Percentiles rank a stretch among this genome's conserved stretches.
Evolutionary conservation across 352 stramenopile species (phyloP).

Genomic region (Globisporangium apiculatum): DNA sequence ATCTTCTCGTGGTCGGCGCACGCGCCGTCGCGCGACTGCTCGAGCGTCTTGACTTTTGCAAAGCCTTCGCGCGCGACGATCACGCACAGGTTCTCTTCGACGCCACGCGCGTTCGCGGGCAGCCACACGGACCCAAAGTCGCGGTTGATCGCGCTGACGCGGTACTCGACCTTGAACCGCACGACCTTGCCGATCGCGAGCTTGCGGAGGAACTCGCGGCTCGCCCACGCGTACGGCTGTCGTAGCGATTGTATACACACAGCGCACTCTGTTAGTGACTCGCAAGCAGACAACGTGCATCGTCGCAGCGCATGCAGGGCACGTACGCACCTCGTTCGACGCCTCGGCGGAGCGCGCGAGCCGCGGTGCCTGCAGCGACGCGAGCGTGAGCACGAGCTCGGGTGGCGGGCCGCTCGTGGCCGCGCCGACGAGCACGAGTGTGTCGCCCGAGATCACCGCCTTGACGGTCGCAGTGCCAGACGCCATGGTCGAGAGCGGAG

Average conservation of each 20-base stretch:
- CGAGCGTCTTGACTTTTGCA: conserved; percentile 73
- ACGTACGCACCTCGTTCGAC: conserved; percentile 36
- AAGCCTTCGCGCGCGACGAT: conserved; percentile 80
- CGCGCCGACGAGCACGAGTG: conserved; percentile 93
- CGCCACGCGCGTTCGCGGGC: conserved; percentile 42
- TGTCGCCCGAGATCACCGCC: conserved; percentile 96
- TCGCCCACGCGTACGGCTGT: conserved; percentile 92
- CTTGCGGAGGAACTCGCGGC: conserved; percentile 94
- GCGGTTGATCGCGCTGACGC: conserved; percentile 67
- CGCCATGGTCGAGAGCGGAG: conserved; percentile 33
- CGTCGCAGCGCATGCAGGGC: background rate
- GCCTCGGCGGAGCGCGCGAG: conserved; percentile 70
- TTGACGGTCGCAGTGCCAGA: conserved; percentile 93
- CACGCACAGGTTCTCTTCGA: conserved; percentile 81
- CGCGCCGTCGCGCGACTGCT: conserved; percentile 66
- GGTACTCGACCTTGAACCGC: conserved; percentile 94
- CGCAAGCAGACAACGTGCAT: background rate
- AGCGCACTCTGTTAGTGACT: background rate
- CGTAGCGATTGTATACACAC: conserved; percentile 21
- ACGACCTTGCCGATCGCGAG: conserved; percentile 95
- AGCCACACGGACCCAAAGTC: conserved; percentile 83
- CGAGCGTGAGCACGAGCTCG: conserved; percentile 95
- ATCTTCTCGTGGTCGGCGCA: conserved; percentile 77
- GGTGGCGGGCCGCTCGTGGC: conserved; percentile 79
- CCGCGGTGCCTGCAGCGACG: conserved; percentile 92